These are phyloP conservation scores for Dryadomyces quercus-mongolicae DNA, from an alignment of 2,329 filamentous ascomycete genomes.

Conservation along the genomic window DNA sequence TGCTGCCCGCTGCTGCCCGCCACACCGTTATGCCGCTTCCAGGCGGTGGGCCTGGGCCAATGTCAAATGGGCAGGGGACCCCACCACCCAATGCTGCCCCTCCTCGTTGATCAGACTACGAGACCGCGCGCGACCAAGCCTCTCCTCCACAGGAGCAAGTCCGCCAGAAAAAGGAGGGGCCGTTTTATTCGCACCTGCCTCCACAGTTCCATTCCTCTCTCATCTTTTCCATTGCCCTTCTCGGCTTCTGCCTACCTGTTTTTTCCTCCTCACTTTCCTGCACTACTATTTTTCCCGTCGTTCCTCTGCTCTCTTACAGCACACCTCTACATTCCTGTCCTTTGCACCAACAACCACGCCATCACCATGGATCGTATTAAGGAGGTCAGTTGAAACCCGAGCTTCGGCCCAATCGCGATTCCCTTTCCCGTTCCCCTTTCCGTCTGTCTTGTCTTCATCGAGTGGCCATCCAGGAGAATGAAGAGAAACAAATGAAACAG, in stretches of 20 bases:
- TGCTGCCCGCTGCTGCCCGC: no score
- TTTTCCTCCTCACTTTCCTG: background rate
- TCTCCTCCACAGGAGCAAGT: background rate
- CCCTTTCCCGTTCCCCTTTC: slow-evolving; percentile 1
- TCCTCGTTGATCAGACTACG: slow-evolving; percentile 4
- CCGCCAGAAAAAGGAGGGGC: slow-evolving; percentile 9
- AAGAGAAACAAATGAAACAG: background rate
- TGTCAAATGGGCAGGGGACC: background rate
- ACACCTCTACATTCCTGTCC: background rate
- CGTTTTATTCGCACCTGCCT: slow-evolving; percentile 10
- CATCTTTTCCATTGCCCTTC: background rate
- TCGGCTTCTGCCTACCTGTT: background rate
- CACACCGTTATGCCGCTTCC: background rate
- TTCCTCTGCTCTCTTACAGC: background rate
- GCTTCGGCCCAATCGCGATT: background rate
- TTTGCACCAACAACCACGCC: background rate
- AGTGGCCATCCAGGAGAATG: no score
- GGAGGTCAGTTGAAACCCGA: slow-evolving; percentile 50
- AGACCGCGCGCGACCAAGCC: background rate
- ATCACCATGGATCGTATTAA: slow-evolving; percentile 70
- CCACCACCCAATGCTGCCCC: slow-evolving; percentile 1
- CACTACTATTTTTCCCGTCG: background rate
- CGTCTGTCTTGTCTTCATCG: slow-evolving; percentile 1
- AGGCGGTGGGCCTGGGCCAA: background rate
- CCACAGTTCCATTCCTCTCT: slow-evolving; percentile 4